Evolutionary conservation across 129 eudicot genomes (phyloP).

Genomic region (Pulicaria dysenterica): DNA sequence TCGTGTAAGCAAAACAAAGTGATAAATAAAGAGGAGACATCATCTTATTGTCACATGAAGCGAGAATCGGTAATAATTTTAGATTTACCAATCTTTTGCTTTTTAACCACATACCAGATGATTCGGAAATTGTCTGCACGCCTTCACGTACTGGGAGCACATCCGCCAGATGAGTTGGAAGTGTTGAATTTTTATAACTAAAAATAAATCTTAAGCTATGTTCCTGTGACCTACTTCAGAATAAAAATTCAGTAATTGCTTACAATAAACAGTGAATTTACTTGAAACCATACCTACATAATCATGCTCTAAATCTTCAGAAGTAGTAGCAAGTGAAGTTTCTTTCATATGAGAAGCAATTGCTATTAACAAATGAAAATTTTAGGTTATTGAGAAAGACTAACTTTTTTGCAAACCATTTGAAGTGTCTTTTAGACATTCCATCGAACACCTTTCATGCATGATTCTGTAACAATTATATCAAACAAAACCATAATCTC

Average conservation of each 20-base stretch:
- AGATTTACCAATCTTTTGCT: not conserved
- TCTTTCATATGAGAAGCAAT: too few relatives aligned
- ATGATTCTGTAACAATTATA: too few relatives aligned
- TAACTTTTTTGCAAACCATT: too few relatives aligned
- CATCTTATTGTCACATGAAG: slow-evolving; percentile 12
- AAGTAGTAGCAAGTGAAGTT: too few relatives aligned
- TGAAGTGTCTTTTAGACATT: too few relatives aligned
- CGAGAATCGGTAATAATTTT: not conserved
- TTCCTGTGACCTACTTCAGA: not conserved
- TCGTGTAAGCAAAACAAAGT: slow-evolving; percentile 44
- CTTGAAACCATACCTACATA: slow-evolving; percentile 27
- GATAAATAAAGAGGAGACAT: slow-evolving; percentile 10
- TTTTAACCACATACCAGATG: slow-evolving; percentile 67
- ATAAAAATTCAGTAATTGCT: slow-evolving; percentile 7
- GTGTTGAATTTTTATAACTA: slow-evolving; percentile 39
- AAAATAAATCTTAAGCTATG: too few relatives aligned
- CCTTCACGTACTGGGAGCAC: slow-evolving; percentile 61
- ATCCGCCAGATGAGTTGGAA: slow-evolving; percentile 87
- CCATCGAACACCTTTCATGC: too few relatives aligned
- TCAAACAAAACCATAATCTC: too few relatives aligned
- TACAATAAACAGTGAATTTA: not conserved
- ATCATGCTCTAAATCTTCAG: too few relatives aligned
- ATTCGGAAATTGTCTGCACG: slow-evolving; percentile 54
- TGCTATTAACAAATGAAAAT: too few relatives aligned
- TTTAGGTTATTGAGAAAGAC: too few relatives aligned